These are phyloP conservation scores for Russula griseocarnosa DNA, from an alignment of 768 basidiomycete species.

Conservation along the genomic window DNA sequence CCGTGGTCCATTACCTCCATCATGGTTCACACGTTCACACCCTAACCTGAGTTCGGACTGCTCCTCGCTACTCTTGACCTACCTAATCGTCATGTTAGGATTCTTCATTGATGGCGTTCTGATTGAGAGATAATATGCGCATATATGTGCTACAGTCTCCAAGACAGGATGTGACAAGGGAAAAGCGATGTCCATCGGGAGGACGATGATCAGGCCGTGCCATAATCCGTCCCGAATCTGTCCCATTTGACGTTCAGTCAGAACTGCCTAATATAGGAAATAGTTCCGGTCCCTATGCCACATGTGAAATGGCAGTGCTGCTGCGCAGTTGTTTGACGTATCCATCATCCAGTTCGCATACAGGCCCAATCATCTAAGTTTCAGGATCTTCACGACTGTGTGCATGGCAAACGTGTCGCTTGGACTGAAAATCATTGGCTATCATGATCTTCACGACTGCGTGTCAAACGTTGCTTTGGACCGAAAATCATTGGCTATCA, in stretches of 20 bases:
- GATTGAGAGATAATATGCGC: no score
- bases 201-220: no score
- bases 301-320: constrained; percentile 1
- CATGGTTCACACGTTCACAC: constrained; percentile 45
- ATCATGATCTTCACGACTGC: constrained; percentile 3
- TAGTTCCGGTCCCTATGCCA: constrained; percentile 13
- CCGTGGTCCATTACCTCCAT: constrained; percentile 62
- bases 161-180: no score
- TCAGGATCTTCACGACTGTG: no score
- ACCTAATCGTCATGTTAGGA: constrained; percentile 40
- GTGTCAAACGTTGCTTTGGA: background rate
- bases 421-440: no score
- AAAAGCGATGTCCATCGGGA: no score
- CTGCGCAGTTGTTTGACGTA: background rate
- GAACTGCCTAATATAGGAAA: constrained; percentile 16
- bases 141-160: no score
- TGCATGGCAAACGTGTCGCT: no score
- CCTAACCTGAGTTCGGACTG: constrained; percentile 60
- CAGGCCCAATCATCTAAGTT: constrained; percentile 3
- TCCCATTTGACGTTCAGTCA: no score
- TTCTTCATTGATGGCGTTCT: constrained; percentile 72
- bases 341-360: background rate
- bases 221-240: no score
- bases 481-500: constrained; percentile 1
- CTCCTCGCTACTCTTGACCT: background rate